Conservation (phyloP, 2,329 filamentous ascomycete genomes). For the Colletotrichum caudatum region DNA sequence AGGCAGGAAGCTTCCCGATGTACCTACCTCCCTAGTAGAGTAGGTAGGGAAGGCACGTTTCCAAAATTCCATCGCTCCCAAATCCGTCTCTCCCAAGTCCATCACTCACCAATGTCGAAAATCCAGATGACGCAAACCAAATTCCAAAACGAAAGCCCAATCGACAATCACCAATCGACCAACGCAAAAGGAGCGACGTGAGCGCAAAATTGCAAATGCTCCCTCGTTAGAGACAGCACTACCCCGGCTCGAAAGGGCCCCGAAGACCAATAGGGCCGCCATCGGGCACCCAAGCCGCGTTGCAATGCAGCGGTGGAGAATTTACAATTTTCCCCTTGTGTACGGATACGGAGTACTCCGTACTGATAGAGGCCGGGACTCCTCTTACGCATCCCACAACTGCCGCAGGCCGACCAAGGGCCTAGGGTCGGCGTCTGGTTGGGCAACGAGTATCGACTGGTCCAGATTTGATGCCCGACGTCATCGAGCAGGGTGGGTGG, state of each 20-base stretch:
- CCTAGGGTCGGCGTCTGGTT: constrained; percentile 24
- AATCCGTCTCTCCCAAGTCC: background rate
- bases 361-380: background rate
- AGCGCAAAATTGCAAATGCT: constrained; percentile 19
- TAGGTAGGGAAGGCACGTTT: background rate
- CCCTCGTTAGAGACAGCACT: background rate
- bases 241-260: constrained; percentile 12
- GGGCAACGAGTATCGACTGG: constrained; percentile 26
- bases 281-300: constrained; percentile 33
- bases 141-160: background rate
- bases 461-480: constrained; percentile 35
- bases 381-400: background rate
- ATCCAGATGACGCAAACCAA: background rate
- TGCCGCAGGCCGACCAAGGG: constrained; percentile 9
- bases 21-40: too few relatives aligned
- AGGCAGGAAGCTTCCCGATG: background rate
- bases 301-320: constrained; percentile 23
- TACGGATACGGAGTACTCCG: background rate
- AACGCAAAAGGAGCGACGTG: constrained; percentile 4
- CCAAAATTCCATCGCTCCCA: background rate
- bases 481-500: constrained; percentile 40
- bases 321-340: background rate
- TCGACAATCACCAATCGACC: background rate
- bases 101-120: background rate
- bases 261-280: constrained; percentile 35